Conservation (phyloP, 78 protist genomes). For the Monocercomonoides exilis region DNA sequence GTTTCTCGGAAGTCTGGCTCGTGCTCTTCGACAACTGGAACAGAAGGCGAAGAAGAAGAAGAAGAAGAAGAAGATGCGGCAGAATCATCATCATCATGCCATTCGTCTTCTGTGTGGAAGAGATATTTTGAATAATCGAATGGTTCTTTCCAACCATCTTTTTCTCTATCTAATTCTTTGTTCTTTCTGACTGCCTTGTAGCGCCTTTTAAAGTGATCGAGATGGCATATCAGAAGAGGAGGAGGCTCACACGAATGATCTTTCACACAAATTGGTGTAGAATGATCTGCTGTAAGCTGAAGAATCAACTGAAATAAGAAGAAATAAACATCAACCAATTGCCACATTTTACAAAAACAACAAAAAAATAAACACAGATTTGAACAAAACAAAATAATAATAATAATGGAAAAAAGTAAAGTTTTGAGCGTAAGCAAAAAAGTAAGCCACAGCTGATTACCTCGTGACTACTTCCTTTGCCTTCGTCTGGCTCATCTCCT, state of each 20-base stretch:
- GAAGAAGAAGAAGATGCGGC: too few species aligned
- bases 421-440: too few species aligned
- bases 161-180: not conserved
- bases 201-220: not conserved
- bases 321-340: not conserved
- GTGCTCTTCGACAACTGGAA: not conserved
- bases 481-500: too few species aligned
- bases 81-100: not conserved
- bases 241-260: slow-evolving; percentile 69
- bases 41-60: too few species aligned
- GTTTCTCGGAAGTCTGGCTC: not conserved
- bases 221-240: slow-evolving; percentile 41
- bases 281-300: slow-evolving; percentile 69
- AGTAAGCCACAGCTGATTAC: too few species aligned
- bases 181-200: not conserved
- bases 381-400: too few species aligned
- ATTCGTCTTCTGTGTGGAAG: not conserved
- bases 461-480: too few species aligned
- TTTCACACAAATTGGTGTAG: slow-evolving; percentile 56
- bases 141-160: not conserved
- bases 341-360: too few species aligned
- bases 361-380: too few species aligned
- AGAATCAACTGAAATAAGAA: slow-evolving; percentile 13
- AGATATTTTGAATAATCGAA: not conserved
- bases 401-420: too few species aligned